Conservation (phyloP, 2,329 filamentous ascomycete genomes). For the Canariomyces notabilis region DNA sequence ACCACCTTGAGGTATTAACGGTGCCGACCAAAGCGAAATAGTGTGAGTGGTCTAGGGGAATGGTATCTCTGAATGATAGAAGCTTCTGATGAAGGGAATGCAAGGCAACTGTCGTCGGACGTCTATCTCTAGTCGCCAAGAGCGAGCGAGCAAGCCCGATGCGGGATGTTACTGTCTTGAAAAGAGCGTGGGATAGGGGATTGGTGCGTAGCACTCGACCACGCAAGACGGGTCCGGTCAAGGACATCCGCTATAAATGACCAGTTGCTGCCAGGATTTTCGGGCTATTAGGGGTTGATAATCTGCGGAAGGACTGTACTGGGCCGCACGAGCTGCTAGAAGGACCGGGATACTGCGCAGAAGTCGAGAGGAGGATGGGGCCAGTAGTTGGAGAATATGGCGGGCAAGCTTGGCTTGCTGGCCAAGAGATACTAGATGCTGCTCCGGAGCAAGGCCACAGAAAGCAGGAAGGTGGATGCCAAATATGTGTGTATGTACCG, state of each 20-base stretch:
- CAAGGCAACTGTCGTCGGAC: constrained; percentile 17
- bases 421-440: no score
- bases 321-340: constrained; percentile 12
- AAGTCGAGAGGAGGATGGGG: no score
- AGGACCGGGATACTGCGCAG: constrained; percentile 14
- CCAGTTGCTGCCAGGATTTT: constrained; percentile 3
- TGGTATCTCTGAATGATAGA: constrained; percentile 4
- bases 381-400: no score
- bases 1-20: constrained; percentile 13
- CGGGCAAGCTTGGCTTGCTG: no score
- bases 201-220: constrained; percentile 8
- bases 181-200: constrained; percentile 1
- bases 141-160: constrained; percentile 10
- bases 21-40: constrained; percentile 7
- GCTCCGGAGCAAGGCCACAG: no score
- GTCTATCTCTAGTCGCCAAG: constrained; percentile 13
- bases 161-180: constrained; percentile 10
- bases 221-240: constrained; percentile 7
- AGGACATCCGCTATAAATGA: background rate
- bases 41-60: constrained; percentile 5
- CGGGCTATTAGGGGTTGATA: constrained; percentile 6
- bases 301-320: constrained; percentile 5
- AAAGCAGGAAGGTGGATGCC: constrained; percentile 12
- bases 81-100: constrained; percentile 8
- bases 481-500: constrained; percentile 3